Evolutionary conservation across 225 moss, liverwort and hornwort species (phyloP).

Genomic region (Ulota crispa): DNA sequence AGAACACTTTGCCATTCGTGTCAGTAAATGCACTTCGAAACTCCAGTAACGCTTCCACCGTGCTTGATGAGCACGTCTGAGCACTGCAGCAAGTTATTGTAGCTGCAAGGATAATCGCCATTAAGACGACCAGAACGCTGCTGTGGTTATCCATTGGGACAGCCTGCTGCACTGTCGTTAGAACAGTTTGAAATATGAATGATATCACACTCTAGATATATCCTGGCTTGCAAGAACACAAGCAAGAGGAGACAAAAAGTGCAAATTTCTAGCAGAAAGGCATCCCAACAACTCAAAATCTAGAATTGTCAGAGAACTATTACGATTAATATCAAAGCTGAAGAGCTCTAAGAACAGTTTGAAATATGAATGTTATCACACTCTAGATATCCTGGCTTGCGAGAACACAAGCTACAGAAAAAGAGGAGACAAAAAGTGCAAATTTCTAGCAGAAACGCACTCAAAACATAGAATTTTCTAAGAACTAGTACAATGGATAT

Average conservation of each 20-base stretch:
- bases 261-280: background rate
- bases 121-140: background rate
- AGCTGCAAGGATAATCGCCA: constrained; percentile 8
- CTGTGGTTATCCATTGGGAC: constrained; percentile 5
- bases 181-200: background rate
- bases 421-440: background rate
- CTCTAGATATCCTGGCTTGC: too few relatives aligned
- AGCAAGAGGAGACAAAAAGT: background rate
- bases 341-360: background rate
- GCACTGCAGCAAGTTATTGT: constrained; percentile 26
- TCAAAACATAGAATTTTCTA: background rate
- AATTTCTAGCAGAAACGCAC: background rate
- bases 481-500: background rate
- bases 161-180: background rate
- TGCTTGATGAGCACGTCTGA: constrained; percentile 38
- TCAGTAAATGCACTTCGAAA: constrained; percentile 47
- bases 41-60: constrained; percentile 37
- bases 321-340: background rate
- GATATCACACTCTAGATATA: background rate
- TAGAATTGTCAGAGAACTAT: background rate
- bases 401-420: background rate
- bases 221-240: constrained; percentile 15
- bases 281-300: too few relatives aligned
- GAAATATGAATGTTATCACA: background rate
- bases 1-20: constrained; percentile 35